Evolutionary conservation across 2,329 filamentous ascomycete species (phyloP), one percentile per base, ranked within the genome.

Genomic region (Chaetomiaceae sp.): DNA sequence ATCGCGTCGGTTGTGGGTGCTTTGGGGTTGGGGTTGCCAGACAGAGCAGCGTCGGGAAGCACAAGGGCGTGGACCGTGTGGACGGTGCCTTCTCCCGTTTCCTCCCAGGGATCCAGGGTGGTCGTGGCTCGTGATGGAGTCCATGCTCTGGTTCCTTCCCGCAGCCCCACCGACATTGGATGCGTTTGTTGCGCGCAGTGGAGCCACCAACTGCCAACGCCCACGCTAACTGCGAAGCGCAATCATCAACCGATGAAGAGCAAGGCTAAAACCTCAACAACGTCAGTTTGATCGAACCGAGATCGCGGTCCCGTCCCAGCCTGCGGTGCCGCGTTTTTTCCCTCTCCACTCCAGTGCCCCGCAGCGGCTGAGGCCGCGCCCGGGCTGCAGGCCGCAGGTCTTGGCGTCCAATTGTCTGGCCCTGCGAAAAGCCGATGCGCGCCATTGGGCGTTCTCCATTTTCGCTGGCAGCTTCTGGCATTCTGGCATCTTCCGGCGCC

Each of bases 331-430:
- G n/a, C n/a, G n/a, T n/a, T n/a, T n/a, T 24, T 20, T 27, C 10
- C 8, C 9, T 10, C 27, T 17, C 18, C 26, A 22, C 17, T 11
- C 20, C 11, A 32, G 12, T 26, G 44, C 48, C 37, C 50, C 50
- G 45, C 50, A 53, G 50, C 50, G 50, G 50, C 47, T 34, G 12
- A 26, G 42, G 48, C 50, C 50, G 50, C 42, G 42, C 27, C 45
- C n/a, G 14, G 15, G 24, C 11, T 40, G 26, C 37, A 15, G 35
- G 19, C 19, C 20, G 15, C 15, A 15, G 15, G 5, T 35, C 18
- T 44, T 35, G 14, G 29, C 22, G 22, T 9, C n/a, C n/a, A n/a
- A n/a, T n/a, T n/a, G n/a, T n/a, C n/a, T n/a, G n/a, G n/a, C n/a
- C n/a, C n/a, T n/a, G n/a, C n/a, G n/a, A n/a, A n/a, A n/a, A n/a